phyloP scores from a whole-genome alignment of 2,329 filamentous ascomycete genomes.

The Alternaria tenuissima region DNA sequence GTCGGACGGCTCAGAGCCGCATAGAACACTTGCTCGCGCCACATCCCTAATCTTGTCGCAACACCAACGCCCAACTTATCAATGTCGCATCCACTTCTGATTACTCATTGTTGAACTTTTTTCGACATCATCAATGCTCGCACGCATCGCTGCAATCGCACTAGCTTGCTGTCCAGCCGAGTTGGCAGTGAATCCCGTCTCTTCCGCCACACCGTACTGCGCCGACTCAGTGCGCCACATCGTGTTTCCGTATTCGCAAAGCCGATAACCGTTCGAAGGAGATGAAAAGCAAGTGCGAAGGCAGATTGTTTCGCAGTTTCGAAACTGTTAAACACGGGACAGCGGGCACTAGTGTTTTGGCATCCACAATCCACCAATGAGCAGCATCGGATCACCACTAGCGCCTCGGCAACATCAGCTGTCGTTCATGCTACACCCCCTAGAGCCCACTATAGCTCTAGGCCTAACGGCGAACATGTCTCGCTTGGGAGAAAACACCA shows the following conservation, averaged over 20 bases:
- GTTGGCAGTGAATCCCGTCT: background rate
- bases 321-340: constrained; percentile 21
- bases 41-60: background rate
- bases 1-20: background rate
- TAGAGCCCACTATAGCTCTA: constrained; percentile 7
- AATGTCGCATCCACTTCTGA: background rate
- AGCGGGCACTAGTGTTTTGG: constrained; percentile 25
- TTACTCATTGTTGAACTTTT: background rate
- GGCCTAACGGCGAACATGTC: constrained; percentile 11
- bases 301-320: constrained; percentile 19
- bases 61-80: background rate
- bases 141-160: background rate
- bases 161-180: background rate
- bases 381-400: background rate
- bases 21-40: background rate
- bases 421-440: constrained; percentile 19
- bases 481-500: constrained; percentile 14
- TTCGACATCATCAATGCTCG: background rate
- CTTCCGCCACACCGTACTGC: background rate
- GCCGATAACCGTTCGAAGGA: background rate
- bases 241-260: background rate
- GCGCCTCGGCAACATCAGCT: constrained; percentile 6
- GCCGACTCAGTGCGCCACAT: background rate
- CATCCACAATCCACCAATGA: constrained; percentile 11
- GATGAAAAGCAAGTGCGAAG: background rate